These are phyloP conservation scores for Erodium moschatum DNA, from an alignment of 441 rosid genomes.

Conservation along the genomic window DNA sequence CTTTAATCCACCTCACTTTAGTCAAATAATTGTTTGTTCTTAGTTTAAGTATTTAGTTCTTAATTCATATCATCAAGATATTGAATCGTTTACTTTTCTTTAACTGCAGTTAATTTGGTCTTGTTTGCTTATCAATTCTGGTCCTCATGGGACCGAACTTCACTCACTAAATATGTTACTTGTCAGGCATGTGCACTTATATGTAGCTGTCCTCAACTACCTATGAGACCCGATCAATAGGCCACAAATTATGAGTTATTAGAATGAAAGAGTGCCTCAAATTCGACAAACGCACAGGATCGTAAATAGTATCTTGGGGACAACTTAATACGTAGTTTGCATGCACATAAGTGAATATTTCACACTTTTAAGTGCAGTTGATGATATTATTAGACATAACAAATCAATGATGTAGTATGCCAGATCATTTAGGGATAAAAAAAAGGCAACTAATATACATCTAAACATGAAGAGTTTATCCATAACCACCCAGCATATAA, in stretches of 20 bases:
- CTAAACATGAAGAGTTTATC: background rate
- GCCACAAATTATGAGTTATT: background rate
- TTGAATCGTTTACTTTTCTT: too few relatives aligned
- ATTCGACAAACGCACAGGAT: background rate
- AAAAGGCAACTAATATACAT: background rate
- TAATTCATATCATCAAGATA: too few relatives aligned
- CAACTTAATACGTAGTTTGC: background rate
- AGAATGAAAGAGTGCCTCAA: background rate
- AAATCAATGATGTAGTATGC: background rate
- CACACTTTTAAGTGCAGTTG: background rate
- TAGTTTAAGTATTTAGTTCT: too few relatives aligned
- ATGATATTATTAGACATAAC: background rate
- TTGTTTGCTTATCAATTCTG: too few relatives aligned
- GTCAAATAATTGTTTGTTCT: too few relatives aligned
- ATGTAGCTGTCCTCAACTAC: too few relatives aligned
- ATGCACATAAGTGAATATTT: background rate
- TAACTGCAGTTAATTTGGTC: too few relatives aligned
- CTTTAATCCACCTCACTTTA: too few relatives aligned
- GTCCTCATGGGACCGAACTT: too few relatives aligned
- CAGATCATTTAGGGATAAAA: background rate
- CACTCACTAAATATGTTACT: too few relatives aligned
- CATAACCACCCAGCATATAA: background rate
- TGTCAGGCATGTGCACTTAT: too few relatives aligned
- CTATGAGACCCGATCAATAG: too few relatives aligned
- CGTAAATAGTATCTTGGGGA: background rate